Base-by-base conservation (phyloP, 2,329 filamentous ascomycete species). In the Fusarium torreyae region DNA sequence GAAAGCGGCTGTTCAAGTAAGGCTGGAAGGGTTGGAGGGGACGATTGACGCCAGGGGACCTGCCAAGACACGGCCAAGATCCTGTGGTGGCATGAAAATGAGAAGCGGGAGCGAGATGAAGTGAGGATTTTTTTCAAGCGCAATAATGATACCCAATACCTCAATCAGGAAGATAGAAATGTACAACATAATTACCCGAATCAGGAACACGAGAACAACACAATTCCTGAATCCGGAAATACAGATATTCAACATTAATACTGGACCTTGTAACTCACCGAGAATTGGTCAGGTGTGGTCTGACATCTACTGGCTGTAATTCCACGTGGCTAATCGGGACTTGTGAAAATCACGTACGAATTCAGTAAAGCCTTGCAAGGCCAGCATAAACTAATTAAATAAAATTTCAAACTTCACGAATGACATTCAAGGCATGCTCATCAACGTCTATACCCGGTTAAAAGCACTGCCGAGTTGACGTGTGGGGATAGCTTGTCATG, bases 1-100 rank as follows among this genome's bases (percentile, higher is more conserved):
- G 86, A 3, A 82, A 82, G 63, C 80, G 84, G 39, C 78, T 89
- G 15, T 89, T 89, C 72, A 86, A 80, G 74, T 87, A 73, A 83
- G 44, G 28, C n/a, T 13, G 36, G 17, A 31, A 53, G 31, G 42
- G 36, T 24, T n/a, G 4, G 44, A 14, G 17, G 28, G 48, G 9
- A 24, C 43, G 33, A 38, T 44, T 22, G 24, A 39, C 18, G 20
- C 7, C 11, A n/a, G n/a, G 28, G 14, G 38, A 46, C 34, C 11
- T 31, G 51, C 59, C 51, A 64, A 64, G 61, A 44, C 15, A 36
- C 26, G 49, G 17, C 13, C 17, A 22, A 57, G 33, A 39, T 49
- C 20, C 9, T 33, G 44, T n/a, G 18, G 33, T 49, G 44, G 43
- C 51, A 57, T 13, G 4, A 42, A 43, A 34, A 36, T 33, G 13